Evolutionary conservation across 495 filamentous ascomycete genomes (phyloP).

Genomic region (Hypoxylon rickii): DNA sequence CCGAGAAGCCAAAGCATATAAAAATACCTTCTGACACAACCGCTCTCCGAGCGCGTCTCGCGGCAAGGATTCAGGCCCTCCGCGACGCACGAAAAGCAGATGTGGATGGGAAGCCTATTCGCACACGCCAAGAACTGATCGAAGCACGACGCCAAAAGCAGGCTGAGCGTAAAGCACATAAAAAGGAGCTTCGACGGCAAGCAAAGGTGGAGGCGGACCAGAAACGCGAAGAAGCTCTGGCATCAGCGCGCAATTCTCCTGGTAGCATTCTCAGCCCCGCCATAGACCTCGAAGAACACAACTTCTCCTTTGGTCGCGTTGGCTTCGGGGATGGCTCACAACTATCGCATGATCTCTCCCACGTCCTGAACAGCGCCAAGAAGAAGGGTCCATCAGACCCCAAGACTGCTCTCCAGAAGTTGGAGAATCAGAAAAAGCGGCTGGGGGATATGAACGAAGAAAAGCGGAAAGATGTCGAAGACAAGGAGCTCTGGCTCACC

Average conservation of each 20-base stretch:
- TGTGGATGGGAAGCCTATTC: constrained; percentile 77
- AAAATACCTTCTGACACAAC: constrained; percentile 66
- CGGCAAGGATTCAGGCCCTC: constrained; percentile 78
- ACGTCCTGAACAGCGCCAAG: constrained; percentile 60
- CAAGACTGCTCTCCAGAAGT: constrained; percentile 69
- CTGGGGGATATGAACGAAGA: constrained; percentile 70
- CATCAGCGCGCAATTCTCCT: constrained; percentile 62
- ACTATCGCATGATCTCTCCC: constrained; percentile 66
- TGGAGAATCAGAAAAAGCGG: constrained; percentile 73
- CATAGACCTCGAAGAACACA: constrained; percentile 63
- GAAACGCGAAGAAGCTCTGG: constrained; percentile 69
- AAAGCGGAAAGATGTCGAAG: constrained; percentile 81
- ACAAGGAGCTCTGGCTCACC: constrained; percentile 93
- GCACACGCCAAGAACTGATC: constrained; percentile 84
- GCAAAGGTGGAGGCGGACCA: constrained; percentile 76
- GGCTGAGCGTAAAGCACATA: constrained; percentile 79
- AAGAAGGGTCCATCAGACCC: constrained; percentile 79
- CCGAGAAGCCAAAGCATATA: constrained; percentile 59
- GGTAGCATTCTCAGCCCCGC: constrained; percentile 65
- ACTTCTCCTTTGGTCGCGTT: constrained; percentile 83
- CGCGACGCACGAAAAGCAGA: constrained; percentile 83
- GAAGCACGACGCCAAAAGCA: constrained; percentile 87
- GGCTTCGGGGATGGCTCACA: constrained; percentile 84
- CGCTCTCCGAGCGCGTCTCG: constrained; percentile 72
- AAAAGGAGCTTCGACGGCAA: constrained; percentile 75